phyloP scores from a whole-genome alignment of 345 rosid genomes.

The Excoecaria agallocha region DNA sequence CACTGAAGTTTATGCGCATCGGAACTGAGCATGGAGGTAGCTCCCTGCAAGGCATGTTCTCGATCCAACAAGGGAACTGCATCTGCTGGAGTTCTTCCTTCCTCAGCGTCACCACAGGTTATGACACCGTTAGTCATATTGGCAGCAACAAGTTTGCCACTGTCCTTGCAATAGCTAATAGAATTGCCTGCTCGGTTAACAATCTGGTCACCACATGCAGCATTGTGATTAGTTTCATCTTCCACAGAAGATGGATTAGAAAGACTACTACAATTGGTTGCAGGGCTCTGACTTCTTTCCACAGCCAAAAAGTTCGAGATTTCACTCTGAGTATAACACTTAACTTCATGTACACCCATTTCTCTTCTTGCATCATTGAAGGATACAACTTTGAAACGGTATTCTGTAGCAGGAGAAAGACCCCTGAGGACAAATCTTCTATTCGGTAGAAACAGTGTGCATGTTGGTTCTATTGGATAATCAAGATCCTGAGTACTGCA shows the following conservation, averaged over 20 bases:
- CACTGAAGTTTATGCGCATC: slow-evolving; percentile 35
- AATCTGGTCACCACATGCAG: slow-evolving; percentile 38
- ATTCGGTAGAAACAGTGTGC: slow-evolving; percentile 56
- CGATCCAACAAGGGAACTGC: slow-evolving; percentile 35
- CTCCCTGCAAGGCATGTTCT: slow-evolving; percentile 26
- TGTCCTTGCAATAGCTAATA: slow-evolving; percentile 33
- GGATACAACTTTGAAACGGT: slow-evolving; percentile 60
- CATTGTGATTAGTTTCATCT: slow-evolving; percentile 70
- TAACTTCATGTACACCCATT: slow-evolving; percentile 50
- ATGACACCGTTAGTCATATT: slow-evolving; percentile 30
- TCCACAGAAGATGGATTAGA: slow-evolving; percentile 81
- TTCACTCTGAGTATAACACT: slow-evolving; percentile 37
- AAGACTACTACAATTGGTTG: slow-evolving; percentile 86
- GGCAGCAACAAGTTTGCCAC: slow-evolving; percentile 38
- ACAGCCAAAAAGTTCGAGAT: slow-evolving; percentile 37
- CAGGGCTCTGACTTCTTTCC: slow-evolving; percentile 91
- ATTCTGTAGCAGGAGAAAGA: slow-evolving; percentile 61
- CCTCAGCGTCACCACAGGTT: slow-evolving; percentile 25
- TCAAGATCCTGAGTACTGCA: slow-evolving; percentile 48
- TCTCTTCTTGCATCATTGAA: slow-evolving; percentile 48
- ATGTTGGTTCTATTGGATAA: slow-evolving; percentile 67
- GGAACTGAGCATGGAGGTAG: slow-evolving; percentile 30
- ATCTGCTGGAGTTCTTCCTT: slow-evolving; percentile 30
- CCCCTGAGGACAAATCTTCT: slow-evolving; percentile 62
- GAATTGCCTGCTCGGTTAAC: slow-evolving; percentile 48